Base-by-base conservation (phyloP, 176 grass and related monocot species). In the Hsuehochloa calcarea region DNA sequence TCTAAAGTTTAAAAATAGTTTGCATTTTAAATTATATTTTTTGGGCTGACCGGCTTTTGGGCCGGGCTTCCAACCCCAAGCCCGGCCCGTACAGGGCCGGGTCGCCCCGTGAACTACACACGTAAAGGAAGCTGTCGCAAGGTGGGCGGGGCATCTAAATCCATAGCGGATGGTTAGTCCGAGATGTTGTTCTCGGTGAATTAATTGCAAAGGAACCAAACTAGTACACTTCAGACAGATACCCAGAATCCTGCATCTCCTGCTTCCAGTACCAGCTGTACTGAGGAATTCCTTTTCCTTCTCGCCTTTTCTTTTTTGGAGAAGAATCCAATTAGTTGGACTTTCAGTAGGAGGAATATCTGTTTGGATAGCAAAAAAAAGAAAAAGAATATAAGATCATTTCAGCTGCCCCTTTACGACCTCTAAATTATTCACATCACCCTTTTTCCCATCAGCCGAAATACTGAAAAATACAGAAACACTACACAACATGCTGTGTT, bases 141-240 rank as follows among this genome's bases (percentile, higher is more conserved):
- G 72, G 86, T 85, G 60, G 86, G 85, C 82, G 86, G n/a, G 50
- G 47, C 78, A 85, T 88, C 82, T 16, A 85, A 73, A 86, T 92
- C 86, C 1, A 60, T 39, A 86, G 45, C 60, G 40, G 82, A 82
- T 85, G 78, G 72, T 17, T 15, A 62, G 68, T 41, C 8, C 16
- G 16, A 73, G 19, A 85, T 34, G 63, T 34, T 76, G 25, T 82
- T 73, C 58, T 29, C 20, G 77, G 27, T 85, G 65, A 59, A 84
- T 69, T 66, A 72, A 68, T 82, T 17, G 39, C 65, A 37, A 85
- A 68, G 82, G 78, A 82, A 79, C 13, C 47, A 72, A 82, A 67
- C 46, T 13, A 22, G 86, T 68, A 92, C 86, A 61, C 5, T 52
- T 72, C 49, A 74, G 73, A 78, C 39, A 87, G 68, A 78, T 68